A percentile compares a stretch with the other conserved stretches of the same genome.
These are phyloP conservation scores for Populus simonii DNA, from an alignment of 345 rosid genomes.

Conservation along the genomic window DNA sequence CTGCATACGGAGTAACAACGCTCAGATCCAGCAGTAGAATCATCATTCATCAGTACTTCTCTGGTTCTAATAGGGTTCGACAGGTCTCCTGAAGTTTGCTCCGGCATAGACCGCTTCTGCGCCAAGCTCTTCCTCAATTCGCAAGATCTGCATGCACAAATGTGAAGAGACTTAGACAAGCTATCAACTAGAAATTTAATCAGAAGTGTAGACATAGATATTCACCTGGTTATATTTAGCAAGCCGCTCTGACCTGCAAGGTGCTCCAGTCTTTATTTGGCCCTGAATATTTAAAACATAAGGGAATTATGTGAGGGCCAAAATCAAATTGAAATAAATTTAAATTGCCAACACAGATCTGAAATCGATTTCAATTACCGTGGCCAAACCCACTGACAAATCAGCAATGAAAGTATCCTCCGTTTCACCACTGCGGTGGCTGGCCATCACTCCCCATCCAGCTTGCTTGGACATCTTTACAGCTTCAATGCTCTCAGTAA, in stretches of 20 bases:
- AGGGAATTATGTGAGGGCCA: neutral
- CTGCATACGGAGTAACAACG: neutral
- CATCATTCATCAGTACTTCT: neutral
- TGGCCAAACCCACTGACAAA: slow-evolving; percentile 53
- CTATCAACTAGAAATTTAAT: no score
- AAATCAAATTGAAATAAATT: neutral
- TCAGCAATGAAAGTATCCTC: slow-evolving; percentile 63
- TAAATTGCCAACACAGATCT: neutral
- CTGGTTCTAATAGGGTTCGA: slow-evolving; percentile 67
- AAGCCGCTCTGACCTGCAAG: slow-evolving; percentile 70
- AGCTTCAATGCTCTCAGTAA: slow-evolving; percentile 54
- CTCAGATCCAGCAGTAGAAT: neutral
- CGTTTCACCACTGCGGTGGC: slow-evolving; percentile 59
- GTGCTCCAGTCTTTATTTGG: slow-evolving; percentile 67
- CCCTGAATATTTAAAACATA: slow-evolving; percentile 37
- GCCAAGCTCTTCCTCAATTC: slow-evolving; percentile 95
- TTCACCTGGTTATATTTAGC: slow-evolving; percentile 71
- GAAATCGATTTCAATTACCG: slow-evolving; percentile 25
- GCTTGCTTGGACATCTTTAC: slow-evolving; percentile 51
- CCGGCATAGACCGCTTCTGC: slow-evolving; percentile 83
- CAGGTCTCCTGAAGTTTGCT: slow-evolving; percentile 74
- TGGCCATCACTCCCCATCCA: slow-evolving; percentile 61
- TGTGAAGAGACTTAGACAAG: neutral
- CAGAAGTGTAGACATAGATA: neutral
- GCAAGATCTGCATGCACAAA: slow-evolving; percentile 51